Base-by-base conservation (phyloP, 73 alveolate species). In the Tetrahymena thermophila region DNA sequence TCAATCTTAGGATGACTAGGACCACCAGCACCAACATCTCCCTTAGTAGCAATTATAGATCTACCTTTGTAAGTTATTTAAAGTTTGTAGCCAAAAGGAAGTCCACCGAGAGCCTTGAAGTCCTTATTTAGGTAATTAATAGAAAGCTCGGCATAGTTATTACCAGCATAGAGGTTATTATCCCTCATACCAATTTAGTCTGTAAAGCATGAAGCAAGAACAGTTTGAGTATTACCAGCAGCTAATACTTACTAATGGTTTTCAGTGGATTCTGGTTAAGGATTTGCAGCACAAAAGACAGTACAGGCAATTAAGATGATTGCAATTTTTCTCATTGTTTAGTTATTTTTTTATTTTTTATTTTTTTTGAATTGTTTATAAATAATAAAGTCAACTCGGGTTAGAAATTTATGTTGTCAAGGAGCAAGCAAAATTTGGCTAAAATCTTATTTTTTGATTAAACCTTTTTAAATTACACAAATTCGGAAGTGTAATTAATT, bases 1-100 rank as follows among this genome's bases (percentile, higher is more conserved):
- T 97, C 98, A 93, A 97, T 96, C 94, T 97, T 97, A 21, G 98
- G 98, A 96, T 96, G 96, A 40, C 56, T 89, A 5, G 94, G 95
- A 35, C 98, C 98, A 34, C 98, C 98, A n/a, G 98, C 98, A 35
- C 98, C 98, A 25, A 97, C 98, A 85, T 97, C 98, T 28, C 96
- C 98, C 96, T 97, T 97, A 9, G 95, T n/a, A 25, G 98, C 98
- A 85, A 97, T 96, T 0, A 96, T 58, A 28, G 95, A 96, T 84
- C 56, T 96, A 85, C 97, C 98, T 1, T 97, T 96, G 94, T 97
- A 97, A 28, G 98, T 95, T 10, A 97, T 97, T 93, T 42, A 96
- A 15, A 97, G 94, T 95, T 94, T 97, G 25, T 94, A 96, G 14
- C 96, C 96, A 42, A 19, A 50, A 40, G 97, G 94, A 95, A 97